Evolutionary conservation across 169 alveolate genomes (phyloP).

Genomic region (Eimeria mitis): DNA sequence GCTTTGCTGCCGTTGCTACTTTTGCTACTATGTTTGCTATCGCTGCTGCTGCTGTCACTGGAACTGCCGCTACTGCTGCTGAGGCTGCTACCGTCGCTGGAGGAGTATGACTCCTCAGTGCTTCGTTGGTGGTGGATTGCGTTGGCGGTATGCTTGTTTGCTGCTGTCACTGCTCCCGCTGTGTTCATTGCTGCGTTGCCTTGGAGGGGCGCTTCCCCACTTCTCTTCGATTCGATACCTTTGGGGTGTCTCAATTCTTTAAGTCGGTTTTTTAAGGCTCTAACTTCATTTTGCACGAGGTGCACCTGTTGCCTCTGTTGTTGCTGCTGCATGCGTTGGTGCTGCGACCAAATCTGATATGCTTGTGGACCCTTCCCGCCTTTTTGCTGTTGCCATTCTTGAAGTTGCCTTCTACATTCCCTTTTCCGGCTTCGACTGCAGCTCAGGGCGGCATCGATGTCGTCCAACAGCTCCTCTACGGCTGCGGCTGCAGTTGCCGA

Average conservation of each 20-base stretch:
- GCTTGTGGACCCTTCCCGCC: background rate
- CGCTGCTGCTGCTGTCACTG: background rate
- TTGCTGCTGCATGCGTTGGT: slow-evolving; percentile 6
- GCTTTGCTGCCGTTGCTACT: background rate
- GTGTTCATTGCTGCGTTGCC: background rate
- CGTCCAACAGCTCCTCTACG: slow-evolving; percentile 1
- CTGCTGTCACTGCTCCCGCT: slow-evolving; percentile 7
- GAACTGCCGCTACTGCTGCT: background rate
- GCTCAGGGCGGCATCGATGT: background rate
- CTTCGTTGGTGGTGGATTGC: background rate
- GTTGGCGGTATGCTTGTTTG: background rate
- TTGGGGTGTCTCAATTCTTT: background rate
- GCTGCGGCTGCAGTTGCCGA: slow-evolving; percentile 2
- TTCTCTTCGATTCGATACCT: background rate
- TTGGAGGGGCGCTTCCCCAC: background rate
- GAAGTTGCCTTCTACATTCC: background rate
- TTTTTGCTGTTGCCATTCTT: background rate
- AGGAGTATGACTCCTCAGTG: background rate
- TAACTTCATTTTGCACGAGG: slow-evolving; percentile 10
- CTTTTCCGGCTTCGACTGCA: background rate
- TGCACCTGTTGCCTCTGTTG: slow-evolving; percentile 15
- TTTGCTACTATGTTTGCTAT: background rate
- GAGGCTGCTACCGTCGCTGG: background rate
- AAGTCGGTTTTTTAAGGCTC: background rate
- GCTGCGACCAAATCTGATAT: background rate